phyloP scores from a whole-genome alignment of 225 moss, liverwort and hornwort genomes.

The Polytrichum formosum region DNA sequence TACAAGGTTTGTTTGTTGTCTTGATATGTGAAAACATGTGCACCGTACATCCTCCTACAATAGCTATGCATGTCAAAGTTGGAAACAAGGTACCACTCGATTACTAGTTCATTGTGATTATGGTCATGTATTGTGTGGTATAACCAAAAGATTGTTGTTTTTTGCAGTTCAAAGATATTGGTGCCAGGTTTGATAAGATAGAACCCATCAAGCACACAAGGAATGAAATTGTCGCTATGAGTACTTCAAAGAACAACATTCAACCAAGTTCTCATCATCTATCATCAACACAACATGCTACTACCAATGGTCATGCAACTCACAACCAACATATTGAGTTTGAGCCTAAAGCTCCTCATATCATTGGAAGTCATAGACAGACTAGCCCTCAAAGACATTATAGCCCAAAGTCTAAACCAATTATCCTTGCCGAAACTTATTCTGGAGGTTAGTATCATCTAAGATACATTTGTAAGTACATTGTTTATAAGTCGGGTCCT shows the following conservation, averaged over 20 bases:
- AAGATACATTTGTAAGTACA: too few relatives aligned
- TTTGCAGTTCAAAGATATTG: slow-evolving; percentile 50
- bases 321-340: not conserved
- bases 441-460: slow-evolving; percentile 3
- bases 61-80: too few relatives aligned
- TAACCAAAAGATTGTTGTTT: not conserved
- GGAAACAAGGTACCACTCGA: too few relatives aligned
- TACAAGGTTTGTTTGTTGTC: too few relatives aligned
- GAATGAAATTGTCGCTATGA: slow-evolving; percentile 5
- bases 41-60: too few relatives aligned
- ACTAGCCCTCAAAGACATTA: slow-evolving; percentile 5
- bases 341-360: slow-evolving; percentile 10
- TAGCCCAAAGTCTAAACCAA: slow-evolving; percentile 8
- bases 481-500: too few relatives aligned
- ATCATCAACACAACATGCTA: slow-evolving; percentile 2
- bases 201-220: slow-evolving; percentile 29
- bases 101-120: not conserved
- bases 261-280: slow-evolving; percentile 6
- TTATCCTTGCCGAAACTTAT: not conserved
- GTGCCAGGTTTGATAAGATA: slow-evolving; percentile 49
- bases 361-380: slow-evolving; percentile 3
- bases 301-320: not conserved
- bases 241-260: slow-evolving; percentile 10
- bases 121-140: not conserved
- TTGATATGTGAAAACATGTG: too few relatives aligned